Base-by-base conservation (phyloP, 164 flowering plant species). In the Malania oleifera region DNA sequence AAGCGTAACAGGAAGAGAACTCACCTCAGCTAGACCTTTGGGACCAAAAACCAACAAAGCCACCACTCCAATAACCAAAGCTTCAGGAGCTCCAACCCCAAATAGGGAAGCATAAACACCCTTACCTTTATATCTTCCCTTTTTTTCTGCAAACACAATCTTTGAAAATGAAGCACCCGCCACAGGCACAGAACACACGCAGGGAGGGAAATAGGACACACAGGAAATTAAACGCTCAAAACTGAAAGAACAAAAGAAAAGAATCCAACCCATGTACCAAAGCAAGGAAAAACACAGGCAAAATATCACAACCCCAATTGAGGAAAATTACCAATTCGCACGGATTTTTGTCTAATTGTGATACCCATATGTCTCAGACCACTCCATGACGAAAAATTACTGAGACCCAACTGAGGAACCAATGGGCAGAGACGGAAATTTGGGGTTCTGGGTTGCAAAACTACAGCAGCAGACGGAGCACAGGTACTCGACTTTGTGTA, bases 31-130 rank as follows among this genome's bases (percentile, higher is more conserved):
- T 65, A 93, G 96, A 51, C 98, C 98, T 77, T 93, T 93, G 59
- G 98, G 98, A 56, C 98, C 98, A 77, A 93, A 93, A 31, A 93
- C 97, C 72, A 93, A 66, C 81, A 93, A 77, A 77, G 97, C 98
- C 59, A 93, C 98, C 20, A 90, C 98, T 19, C 98, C 98, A 75
- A 93, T 90, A 28, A 93, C 98, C 75, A 90, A 67, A 67, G 86
- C 98, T 72, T 93, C 98, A 48, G 98, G 98, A 66, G 98, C 98
- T 70, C 98, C 98, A 75, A 93, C 97, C 29, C 98, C 98, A 78
- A 93, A 93, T 38, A 93, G 57, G 67, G 98, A 93, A 48, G 98
- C 97, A 75, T 68, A 77, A 60, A 83, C 78, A 59, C 67, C 79
- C 70, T 56, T 76, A 15, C 83, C 73, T 68, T 67, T 81, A 63